Conservation (phyloP, 2,329 filamentous ascomycete species). For the Sclerotinia borealis region DNA sequence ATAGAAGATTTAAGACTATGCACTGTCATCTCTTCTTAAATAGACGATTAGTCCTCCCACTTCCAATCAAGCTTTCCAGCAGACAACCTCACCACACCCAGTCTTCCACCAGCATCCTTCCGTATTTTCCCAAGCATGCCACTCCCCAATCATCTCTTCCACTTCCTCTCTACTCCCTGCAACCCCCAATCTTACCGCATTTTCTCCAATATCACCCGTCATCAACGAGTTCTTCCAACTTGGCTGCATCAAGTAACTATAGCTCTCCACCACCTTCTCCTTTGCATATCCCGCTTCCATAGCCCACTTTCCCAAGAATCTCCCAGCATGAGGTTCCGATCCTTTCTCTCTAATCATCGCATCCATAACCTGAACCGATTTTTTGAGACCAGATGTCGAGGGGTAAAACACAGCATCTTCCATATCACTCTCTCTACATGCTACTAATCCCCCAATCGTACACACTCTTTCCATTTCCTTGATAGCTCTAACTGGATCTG, state of each 20-base stretch:
- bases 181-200: not conserved
- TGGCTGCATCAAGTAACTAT: conserved; percentile 10
- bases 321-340: not conserved
- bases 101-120: conserved; percentile 11
- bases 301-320: conserved; percentile 3
- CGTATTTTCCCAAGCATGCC: conserved; percentile 6
- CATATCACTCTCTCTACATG: conserved; percentile 8
- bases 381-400: not conserved
- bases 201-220: not conserved
- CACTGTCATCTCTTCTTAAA: not conserved
- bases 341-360: conserved; percentile 9
- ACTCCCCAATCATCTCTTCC: not conserved
- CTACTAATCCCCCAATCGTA: conserved; percentile 4
- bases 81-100: conserved; percentile 9
- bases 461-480: conserved; percentile 10
- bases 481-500: not conserved
- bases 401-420: conserved; percentile 4
- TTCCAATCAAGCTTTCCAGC: conserved; percentile 4
- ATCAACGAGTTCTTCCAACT: not conserved
- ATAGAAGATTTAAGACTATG: not conserved
- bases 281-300: not conserved
- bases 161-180: not conserved
- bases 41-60: not conserved
- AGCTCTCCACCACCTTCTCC: not conserved
- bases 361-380: not conserved